Percentiles rank a stretch among this genome's conserved stretches.
These are phyloP conservation scores for Lodderomyces beijingensis DNA, from an alignment of 1,139 yeast genomes.

Conservation along the genomic window DNA sequence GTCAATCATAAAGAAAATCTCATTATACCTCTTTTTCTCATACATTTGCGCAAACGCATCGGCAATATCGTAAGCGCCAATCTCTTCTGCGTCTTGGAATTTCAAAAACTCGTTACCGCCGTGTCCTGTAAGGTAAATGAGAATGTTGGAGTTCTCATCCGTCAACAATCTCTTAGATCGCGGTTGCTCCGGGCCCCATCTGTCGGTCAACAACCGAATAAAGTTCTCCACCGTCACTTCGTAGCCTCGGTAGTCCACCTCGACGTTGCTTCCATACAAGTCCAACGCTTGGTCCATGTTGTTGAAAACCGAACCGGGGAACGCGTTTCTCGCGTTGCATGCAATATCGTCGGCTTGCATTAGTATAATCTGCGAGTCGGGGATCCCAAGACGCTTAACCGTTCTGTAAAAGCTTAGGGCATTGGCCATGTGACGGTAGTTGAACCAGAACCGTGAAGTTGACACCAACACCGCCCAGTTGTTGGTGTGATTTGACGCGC, in stretches of 20 bases:
- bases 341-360: constrained; percentile 98
- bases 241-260: constrained; percentile 95
- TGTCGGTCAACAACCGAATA: constrained; percentile 80
- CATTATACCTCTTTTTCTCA: constrained; percentile 91
- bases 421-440: constrained; percentile 96
- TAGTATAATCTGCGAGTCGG: constrained; percentile 93
- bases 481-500: constrained; percentile 57
- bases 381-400: constrained; percentile 91
- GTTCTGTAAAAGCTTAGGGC: constrained; percentile 92
- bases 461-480: constrained; percentile 96
- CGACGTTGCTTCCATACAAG: constrained; percentile 88
- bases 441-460: constrained; percentile 97
- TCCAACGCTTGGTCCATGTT: constrained; percentile 93
- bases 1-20: constrained; percentile 94
- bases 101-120: constrained; percentile 97
- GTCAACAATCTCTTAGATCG: constrained; percentile 84
- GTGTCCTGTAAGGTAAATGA: constrained; percentile 95
- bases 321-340: constrained; percentile 92
- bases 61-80: constrained; percentile 91
- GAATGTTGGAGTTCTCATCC: constrained; percentile 90
- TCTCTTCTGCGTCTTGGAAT: constrained; percentile 98
- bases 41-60: constrained; percentile 97
- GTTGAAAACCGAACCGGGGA: constrained; percentile 94
- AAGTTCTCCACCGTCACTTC: constrained; percentile 98
- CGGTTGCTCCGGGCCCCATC: constrained; percentile 95